Evolutionary conservation across 129 eudicot genomes (phyloP), one percentile per base, ranked within the genome.

Genomic region (Rutidosis leptorrhynchoides): DNA sequence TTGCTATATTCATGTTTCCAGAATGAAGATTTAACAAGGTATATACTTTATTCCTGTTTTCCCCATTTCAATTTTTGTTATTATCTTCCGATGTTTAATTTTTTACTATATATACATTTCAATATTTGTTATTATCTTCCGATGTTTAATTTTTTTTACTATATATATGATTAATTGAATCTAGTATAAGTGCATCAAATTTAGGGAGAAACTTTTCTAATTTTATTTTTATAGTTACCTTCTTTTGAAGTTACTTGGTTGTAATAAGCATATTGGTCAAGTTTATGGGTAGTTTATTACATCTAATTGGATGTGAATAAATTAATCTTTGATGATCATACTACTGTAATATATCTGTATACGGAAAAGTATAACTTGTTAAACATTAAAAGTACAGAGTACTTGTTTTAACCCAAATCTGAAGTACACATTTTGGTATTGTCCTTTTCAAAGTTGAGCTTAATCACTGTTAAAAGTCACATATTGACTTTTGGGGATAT

Each of bases 21-120:
- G 70, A 65, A 63, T 83, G 74, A 15, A 53, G 75, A 45, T 49
- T 37, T 64, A 68, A 52, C 61, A 45, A 69, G 84, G 84, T 80
- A 23, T 58, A 43, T 26, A 21, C n/a, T 24, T 29, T 5, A 53
- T 64, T 64, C 48, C 14, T 40, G 49, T 8, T 63, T n/a, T 33
- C 45, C 45, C 45, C 2, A 48, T 49, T 45, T 37, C 45, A 37
- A 11, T 37, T 16, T 11, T 10, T 11, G 15, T 37, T 37, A 37
- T 37, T 37, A 9, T 37, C 45, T 37, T 37, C 45, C 16, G 16
- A 37, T 37, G 16, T 37, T 37, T 37, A 7, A 11, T 11, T 37
- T 37, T 37, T 37, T 12, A 7, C 4, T 37, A 2, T n/a, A n/a
- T n/a, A n/a, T n/a, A n/a, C 2, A 48, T 49, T 45, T 37, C 45